Base-by-base conservation (phyloP, 106 monocot genomes). In the Dendrobium catenatum region DNA sequence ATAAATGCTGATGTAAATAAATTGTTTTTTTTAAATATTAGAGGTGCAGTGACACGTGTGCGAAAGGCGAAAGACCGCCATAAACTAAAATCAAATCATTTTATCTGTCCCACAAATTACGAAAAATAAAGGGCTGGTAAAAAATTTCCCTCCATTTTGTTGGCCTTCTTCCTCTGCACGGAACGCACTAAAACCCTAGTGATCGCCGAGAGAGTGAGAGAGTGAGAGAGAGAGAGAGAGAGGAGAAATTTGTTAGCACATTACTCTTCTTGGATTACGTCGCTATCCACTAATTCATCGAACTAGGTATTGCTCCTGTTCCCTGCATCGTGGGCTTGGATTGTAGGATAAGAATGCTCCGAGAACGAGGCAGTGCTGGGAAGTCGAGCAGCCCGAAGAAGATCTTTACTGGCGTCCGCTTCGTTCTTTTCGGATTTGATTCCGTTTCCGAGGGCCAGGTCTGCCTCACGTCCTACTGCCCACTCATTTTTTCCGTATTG, bases 401-500 rank as follows among this genome's bases (percentile, higher is more conserved):
- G 80, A 81, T 90, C 83, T 99, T 99, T 85, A 55, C 70, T 49
- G 99, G 93, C 48, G 85, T 99, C 41, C 85, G 90, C 37, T 99
- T 99, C 82, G 85, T 95, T 37, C 95, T 99, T 42, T 81, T 88
- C 80, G 99, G 99, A 11, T 91, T 99, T 82, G 93, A 99, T 81
- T 86, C 95, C 29, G 91, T 88, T 79, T 86, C 93, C 18, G 93
- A 91, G 76, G 81, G 86, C 73, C 99, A 95, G 95, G 99, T 99
- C n/a, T 49, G 27, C 9, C 26, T 49, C 26, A 48, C 27, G 49
- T 42, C 27, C 74, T 10, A 18, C 49, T 49, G 22, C 9, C 26
- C 70, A 11, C 37, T 29, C 31, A 33, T 9, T 4, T 11, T 61
- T 51, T 13, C 51, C 13, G 51, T 10, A 2, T 51, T 51, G 13